phyloP scores from a whole-genome alignment of 768 basidiomycete species.

The Tylopilus sp. region DNA sequence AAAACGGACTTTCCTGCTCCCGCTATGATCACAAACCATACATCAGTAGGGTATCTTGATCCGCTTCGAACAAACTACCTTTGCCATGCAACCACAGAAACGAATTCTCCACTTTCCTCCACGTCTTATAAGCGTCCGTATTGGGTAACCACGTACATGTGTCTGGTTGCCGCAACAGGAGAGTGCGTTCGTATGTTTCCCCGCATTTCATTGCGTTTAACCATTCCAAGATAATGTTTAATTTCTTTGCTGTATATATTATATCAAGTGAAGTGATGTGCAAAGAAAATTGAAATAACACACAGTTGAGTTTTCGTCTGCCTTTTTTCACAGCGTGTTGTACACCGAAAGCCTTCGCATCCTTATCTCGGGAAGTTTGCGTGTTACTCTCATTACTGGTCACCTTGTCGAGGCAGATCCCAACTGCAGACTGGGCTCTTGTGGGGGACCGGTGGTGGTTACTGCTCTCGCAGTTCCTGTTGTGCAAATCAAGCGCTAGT shows the following conservation, averaged over 20 bases:
- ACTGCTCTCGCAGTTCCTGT: not conserved
- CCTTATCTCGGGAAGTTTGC: too few relatives aligned
- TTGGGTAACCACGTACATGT: constrained; percentile 10
- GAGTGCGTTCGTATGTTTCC: not conserved
- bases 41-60: not conserved
- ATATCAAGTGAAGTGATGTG: not conserved
- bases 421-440: too few relatives aligned
- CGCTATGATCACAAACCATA: not conserved
- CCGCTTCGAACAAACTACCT: not conserved
- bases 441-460: not conserved
- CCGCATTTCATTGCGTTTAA: constrained; percentile 2
- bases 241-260: not conserved
- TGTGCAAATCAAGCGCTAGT: not conserved
- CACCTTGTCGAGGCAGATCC: too few relatives aligned
- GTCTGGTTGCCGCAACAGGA: not conserved
- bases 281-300: not conserved
- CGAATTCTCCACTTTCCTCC: not conserved
- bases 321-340: too few relatives aligned
- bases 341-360: too few relatives aligned
- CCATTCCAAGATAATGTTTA: constrained; percentile 3
- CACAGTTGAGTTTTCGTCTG: not conserved
- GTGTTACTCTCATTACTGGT: too few relatives aligned
- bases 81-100: not conserved
- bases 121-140: not conserved
- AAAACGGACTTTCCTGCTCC: not conserved